Percentiles rank a stretch among this genome's conserved stretches.
phyloP scores from a whole-genome alignment of 2,329 filamentous ascomycete genomes.

The Aspergillus tanneri region DNA sequence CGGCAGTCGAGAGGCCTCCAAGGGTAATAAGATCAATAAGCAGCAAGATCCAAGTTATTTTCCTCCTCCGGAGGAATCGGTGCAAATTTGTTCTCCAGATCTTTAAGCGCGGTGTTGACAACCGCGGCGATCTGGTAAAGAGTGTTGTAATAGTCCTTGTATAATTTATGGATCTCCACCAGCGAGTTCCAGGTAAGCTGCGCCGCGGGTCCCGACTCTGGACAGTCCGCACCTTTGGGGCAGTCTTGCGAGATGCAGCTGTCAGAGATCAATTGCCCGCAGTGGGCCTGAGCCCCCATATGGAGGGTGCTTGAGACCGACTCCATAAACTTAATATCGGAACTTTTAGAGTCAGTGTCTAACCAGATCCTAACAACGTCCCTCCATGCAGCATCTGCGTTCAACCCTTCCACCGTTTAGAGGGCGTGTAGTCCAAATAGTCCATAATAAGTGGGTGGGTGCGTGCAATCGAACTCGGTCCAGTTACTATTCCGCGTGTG shows the following conservation, averaged over 20 bases:
- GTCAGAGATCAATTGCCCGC: background rate
- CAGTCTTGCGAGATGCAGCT: constrained; percentile 1
- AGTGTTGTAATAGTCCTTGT: constrained; percentile 1
- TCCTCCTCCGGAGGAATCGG: background rate
- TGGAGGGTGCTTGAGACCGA: constrained; percentile 1
- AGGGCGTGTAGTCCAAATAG: background rate
- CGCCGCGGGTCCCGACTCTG: constrained; percentile 14
- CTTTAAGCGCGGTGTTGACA: background rate
- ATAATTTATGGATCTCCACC: constrained; percentile 6
- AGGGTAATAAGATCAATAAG: constrained; percentile 15
- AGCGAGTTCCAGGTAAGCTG: constrained; percentile 18
- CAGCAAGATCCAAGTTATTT: constrained; percentile 9
- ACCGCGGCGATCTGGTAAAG: background rate
- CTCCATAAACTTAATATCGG: constrained; percentile 1
- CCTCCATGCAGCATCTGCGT: constrained; percentile 9
- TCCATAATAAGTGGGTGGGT: background rate
- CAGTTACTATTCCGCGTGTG: constrained; percentile 11
- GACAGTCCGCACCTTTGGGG: background rate
- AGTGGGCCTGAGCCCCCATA: background rate
- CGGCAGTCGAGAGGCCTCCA: constrained; percentile 9
- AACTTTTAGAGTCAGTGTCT: background rate
- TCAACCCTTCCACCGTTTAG: constrained; percentile 5
- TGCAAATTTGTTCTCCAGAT: background rate
- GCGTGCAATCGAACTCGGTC: constrained; percentile 11
- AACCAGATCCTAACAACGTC: constrained; percentile 10